phyloP scores from a whole-genome alignment of 495 filamentous ascomycete species.

The Emericellopsis terricola region DNA sequence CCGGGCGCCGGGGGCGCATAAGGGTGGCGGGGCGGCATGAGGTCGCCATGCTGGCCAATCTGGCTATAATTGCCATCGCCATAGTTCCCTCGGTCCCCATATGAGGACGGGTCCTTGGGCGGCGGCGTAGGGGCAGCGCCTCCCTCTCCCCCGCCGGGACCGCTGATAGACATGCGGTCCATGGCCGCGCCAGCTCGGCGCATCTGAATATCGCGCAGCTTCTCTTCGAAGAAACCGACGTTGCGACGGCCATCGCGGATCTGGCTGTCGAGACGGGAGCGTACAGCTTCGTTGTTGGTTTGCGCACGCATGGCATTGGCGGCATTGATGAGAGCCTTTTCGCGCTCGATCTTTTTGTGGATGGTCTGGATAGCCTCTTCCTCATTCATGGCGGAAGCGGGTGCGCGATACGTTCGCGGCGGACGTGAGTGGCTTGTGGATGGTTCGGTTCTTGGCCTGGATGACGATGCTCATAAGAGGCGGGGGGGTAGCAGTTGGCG shows the following conservation, averaged over 20 bases:
- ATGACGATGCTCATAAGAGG: no score
- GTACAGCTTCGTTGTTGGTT: conserved; percentile 78
- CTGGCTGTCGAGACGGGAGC: conserved; percentile 73
- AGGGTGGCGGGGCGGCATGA: conserved; percentile 72
- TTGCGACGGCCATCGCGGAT: conserved; percentile 87
- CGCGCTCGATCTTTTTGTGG: conserved; percentile 93
- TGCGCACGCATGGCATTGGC: conserved; percentile 89
- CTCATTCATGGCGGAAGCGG: conserved; percentile 37
- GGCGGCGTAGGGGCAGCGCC: conserved; percentile 37
- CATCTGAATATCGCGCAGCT: conserved; percentile 73
- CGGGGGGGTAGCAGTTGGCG: background rate
- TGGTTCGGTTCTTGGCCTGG: no score
- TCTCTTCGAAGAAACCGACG: conserved; percentile 84
- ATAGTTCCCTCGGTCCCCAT: conserved; percentile 22
- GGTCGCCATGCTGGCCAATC: conserved; percentile 35
- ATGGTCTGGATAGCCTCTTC: conserved; percentile 77
- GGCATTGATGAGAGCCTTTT: conserved; percentile 86
- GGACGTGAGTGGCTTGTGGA: no score
- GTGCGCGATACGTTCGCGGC: conserved; percentile 3
- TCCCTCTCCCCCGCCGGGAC: conserved; percentile 19
- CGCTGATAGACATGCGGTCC: conserved; percentile 39
- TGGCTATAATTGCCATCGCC: conserved; percentile 24
- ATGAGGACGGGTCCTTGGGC: conserved; percentile 37
- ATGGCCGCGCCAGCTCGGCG: conserved; percentile 48
- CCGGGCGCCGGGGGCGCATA: conserved; percentile 58